phyloP scores from a whole-genome alignment of 2,329 filamentous ascomycete species.

The Scortechinia acanthostroma region DNA sequence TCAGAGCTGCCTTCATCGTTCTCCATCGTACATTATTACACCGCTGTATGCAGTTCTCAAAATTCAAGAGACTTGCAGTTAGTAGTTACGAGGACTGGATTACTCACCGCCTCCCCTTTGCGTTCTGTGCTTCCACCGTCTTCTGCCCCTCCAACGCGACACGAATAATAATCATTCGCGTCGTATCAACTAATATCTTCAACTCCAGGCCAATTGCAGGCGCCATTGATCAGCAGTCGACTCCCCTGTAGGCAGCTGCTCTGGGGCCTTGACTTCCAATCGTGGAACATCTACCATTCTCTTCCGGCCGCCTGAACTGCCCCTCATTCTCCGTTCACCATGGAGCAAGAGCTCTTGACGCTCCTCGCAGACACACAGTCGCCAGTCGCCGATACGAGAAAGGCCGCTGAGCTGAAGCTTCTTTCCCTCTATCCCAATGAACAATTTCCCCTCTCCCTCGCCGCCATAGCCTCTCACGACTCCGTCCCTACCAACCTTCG shows the following conservation, averaged over 20 bases:
- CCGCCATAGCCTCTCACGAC: conserved; percentile 72
- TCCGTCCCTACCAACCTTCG: conserved; percentile 70
- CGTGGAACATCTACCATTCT: neutral
- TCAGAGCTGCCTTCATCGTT: too few relatives aligned
- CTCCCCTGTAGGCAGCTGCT: neutral
- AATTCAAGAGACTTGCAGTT: too few relatives aligned
- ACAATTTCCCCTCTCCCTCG: conserved; percentile 72
- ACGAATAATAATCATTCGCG: too few relatives aligned
- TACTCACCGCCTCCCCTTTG: too few relatives aligned
- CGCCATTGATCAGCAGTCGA: too few relatives aligned
- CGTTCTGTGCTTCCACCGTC: too few relatives aligned
- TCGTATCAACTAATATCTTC: too few relatives aligned
- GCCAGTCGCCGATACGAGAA: conserved; percentile 67
- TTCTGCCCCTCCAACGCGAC: too few relatives aligned
- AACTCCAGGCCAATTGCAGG: too few relatives aligned
- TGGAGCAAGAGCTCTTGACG: conserved; percentile 89
- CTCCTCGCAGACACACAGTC: conserved; percentile 83
- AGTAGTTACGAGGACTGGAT: too few relatives aligned
- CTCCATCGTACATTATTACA: too few relatives aligned
- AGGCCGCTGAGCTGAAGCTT: conserved; percentile 79
- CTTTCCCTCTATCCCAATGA: conserved; percentile 61
- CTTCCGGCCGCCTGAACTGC: neutral
- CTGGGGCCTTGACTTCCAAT: neutral
- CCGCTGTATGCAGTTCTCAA: too few relatives aligned
- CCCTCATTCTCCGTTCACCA: conserved; percentile 33